Conservation (phyloP, 1,139 yeast genomes). For the Candida glucosophila region DNA sequence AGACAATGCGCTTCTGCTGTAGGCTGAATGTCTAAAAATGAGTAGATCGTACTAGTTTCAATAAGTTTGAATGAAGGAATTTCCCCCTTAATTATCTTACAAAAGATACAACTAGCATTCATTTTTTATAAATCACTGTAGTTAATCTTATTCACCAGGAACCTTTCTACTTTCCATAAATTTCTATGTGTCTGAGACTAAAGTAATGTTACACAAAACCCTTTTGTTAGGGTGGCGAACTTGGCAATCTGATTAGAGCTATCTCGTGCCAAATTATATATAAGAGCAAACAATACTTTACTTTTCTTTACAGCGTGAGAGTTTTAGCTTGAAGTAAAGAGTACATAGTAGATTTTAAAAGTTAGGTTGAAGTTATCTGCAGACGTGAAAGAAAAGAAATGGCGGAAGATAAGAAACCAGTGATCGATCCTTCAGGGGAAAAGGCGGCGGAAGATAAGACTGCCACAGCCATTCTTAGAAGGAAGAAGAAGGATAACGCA, state of each 20-base stretch:
- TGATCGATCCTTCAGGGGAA: conserved; percentile 39
- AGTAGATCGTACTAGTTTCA: conserved; percentile 71
- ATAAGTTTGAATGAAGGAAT: conserved; percentile 84
- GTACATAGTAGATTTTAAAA: too few species aligned
- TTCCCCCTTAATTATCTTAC: conserved; percentile 89
- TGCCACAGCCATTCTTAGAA: conserved; percentile 94
- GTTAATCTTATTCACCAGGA: background rate
- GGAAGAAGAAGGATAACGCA: conserved; percentile 96
- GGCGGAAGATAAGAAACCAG: conserved; percentile 30
- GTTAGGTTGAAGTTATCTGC: too few species aligned
- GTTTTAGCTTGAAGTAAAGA: background rate
- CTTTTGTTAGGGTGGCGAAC: conserved; percentile 3
- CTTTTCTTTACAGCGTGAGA: background rate
- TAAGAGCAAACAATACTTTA: too few species aligned
- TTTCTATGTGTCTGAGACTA: conserved; percentile 1
- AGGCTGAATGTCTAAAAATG: conserved; percentile 91
- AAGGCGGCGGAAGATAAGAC: conserved; percentile 64
- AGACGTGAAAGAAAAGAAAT: conserved; percentile 11
- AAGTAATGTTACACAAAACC: conserved; percentile 6
- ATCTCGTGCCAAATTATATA: too few species aligned
- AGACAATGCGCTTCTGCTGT: conserved; percentile 82
- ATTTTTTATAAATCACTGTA: conserved; percentile 1
- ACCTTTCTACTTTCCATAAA: conserved; percentile 1
- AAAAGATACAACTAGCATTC: conserved; percentile 70
- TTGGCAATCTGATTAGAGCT: conserved; percentile 1